These are phyloP conservation scores for Suillus discolor DNA, from an alignment of 768 basidiomycete species.

Conservation along the genomic window DNA sequence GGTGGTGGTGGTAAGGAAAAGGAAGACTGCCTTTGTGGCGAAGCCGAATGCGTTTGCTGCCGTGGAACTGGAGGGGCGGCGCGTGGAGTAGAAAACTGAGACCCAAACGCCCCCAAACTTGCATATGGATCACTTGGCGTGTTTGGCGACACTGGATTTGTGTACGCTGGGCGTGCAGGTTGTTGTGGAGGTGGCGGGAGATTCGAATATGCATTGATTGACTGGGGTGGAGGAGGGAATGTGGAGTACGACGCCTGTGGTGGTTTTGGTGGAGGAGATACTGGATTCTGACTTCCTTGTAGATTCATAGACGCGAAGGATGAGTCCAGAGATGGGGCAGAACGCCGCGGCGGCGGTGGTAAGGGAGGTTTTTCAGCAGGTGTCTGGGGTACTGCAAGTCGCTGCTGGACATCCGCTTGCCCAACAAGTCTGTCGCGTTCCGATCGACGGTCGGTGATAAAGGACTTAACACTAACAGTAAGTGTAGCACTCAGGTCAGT, in stretches of 20 bases:
- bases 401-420: conserved; percentile 73
- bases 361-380: conserved; percentile 52
- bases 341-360: conserved; percentile 41
- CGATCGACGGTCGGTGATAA: conserved; percentile 59
- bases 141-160: conserved; percentile 18
- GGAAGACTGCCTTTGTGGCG: conserved; percentile 29
- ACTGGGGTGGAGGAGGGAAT: conserved; percentile 18
- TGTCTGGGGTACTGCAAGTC: conserved; percentile 48
- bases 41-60: conserved; percentile 21
- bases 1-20: conserved; percentile 22
- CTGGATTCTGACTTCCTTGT: conserved; percentile 29
- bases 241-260: conserved; percentile 29
- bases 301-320: conserved; percentile 63
- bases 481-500: conserved; percentile 62
- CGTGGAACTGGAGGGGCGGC: conserved; percentile 20
- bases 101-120: conserved; percentile 29
- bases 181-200: conserved; percentile 28
- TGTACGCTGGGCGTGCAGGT: conserved; percentile 26
- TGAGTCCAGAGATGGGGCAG: conserved; percentile 45
- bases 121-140: conserved; percentile 40
- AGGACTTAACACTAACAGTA: conserved; percentile 57
- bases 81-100: conserved; percentile 11
- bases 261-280: conserved; percentile 30
- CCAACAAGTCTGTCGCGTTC: conserved; percentile 73
- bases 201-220: conserved; percentile 24